Conservation (phyloP, 495 filamentous ascomycete genomes). For the Aspergillus sparsus region DNA sequence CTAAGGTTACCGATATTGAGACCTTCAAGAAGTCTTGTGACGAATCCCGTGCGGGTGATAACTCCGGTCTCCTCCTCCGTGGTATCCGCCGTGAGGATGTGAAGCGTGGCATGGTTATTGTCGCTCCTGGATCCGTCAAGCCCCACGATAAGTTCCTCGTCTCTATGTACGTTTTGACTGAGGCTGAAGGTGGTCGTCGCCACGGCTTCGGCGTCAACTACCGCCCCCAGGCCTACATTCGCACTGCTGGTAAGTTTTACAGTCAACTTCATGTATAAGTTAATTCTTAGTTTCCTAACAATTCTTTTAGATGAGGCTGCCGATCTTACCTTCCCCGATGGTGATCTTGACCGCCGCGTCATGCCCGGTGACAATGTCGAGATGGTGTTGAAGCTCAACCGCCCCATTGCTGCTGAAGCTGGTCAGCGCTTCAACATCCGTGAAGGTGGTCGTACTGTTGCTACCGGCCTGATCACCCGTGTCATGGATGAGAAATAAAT, state of each 20-base stretch:
- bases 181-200: constrained; percentile 96
- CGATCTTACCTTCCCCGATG: constrained; percentile 79
- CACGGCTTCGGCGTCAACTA: constrained; percentile 93
- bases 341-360: constrained; percentile 72
- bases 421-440: constrained; percentile 96
- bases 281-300: constrained; percentile 12
- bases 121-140: constrained; percentile 72
- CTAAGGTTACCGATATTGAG: constrained; percentile 98
- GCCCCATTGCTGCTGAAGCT: constrained; percentile 80
- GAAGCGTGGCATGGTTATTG: constrained; percentile 88
- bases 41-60: constrained; percentile 91
- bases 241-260: constrained; percentile 70
- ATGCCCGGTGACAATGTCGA: constrained; percentile 99
- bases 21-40: constrained; percentile 99
- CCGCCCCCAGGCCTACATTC: constrained; percentile 90
- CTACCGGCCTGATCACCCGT: constrained; percentile 86
- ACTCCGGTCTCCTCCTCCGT: constrained; percentile 95
- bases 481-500: constrained; percentile 54
- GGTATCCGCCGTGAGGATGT: constrained; percentile 94
- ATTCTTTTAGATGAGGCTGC: constrained; percentile 67
- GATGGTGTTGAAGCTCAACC: constrained; percentile 80
- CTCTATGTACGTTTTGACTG: constrained; percentile 94
- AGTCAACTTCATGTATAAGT: neutral
- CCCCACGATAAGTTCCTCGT: constrained; percentile 86
- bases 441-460: constrained; percentile 91